Evolutionary conservation across 192 early-diverging fungal species (phyloP).

Genomic region (Helicostylum pulchrum): DNA sequence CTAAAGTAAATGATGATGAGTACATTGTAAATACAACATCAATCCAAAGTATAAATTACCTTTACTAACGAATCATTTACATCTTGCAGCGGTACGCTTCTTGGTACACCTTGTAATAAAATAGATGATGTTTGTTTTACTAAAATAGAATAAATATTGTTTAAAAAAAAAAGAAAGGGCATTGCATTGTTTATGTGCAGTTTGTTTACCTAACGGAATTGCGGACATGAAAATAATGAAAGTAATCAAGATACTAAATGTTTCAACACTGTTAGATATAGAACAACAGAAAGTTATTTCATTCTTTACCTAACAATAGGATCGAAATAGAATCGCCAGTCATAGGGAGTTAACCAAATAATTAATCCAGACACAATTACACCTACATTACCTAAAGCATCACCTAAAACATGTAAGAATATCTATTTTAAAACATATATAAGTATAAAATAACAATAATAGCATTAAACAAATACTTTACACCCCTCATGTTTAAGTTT

Average conservation of each 20-base stretch:
- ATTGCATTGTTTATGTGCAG: background rate
- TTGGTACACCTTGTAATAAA: constrained; percentile 79
- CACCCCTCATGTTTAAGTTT: constrained; percentile 55
- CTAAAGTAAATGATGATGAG: background rate
- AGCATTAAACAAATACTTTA: constrained; percentile 6
- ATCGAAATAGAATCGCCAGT: constrained; percentile 82
- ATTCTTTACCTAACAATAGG: constrained; percentile 64
- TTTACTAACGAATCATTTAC: constrained; percentile 61
- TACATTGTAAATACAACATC: background rate
- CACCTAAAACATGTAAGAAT: constrained; percentile 89
- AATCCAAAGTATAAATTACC: constrained; percentile 18
- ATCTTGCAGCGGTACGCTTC: constrained; percentile 56
- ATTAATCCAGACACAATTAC: constrained; percentile 80
- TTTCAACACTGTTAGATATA: background rate
- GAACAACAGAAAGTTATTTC: background rate
- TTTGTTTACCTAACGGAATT: constrained; percentile 37
- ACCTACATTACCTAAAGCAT: constrained; percentile 83
- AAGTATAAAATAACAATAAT: background rate
- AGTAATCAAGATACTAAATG: constrained; percentile 51
- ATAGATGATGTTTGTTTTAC: constrained; percentile 67
- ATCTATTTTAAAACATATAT: constrained; percentile 33
- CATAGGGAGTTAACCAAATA: constrained; percentile 64
- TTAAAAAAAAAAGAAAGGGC: background rate
- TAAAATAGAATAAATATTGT: background rate
- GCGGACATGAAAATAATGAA: constrained; percentile 59